phyloP scores from a whole-genome alignment of 163 green algal species.

The Chlorella variabilis region DNA sequence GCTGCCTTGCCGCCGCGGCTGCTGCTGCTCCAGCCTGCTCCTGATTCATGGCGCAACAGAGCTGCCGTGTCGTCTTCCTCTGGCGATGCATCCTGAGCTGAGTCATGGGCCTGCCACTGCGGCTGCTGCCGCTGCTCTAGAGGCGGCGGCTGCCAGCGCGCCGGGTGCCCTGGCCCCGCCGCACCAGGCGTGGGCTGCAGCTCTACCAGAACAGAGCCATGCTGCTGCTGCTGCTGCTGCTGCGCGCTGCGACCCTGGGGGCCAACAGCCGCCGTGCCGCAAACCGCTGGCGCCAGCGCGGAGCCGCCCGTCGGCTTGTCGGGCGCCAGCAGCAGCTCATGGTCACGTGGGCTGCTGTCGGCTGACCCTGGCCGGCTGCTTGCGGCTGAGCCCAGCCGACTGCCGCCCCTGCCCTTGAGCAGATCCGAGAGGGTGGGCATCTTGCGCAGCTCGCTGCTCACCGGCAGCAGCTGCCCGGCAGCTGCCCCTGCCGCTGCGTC shows the following conservation, averaged over 20 bases:
- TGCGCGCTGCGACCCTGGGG: too few relatives aligned
- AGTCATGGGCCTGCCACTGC: neutral
- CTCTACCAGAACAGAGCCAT: neutral
- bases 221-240: constrained; percentile 30
- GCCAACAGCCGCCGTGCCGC: too few relatives aligned
- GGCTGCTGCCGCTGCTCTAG: neutral
- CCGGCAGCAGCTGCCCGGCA: neutral
- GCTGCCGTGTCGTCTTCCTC: constrained; percentile 4
- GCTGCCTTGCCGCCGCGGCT: neutral
- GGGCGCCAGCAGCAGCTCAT: neutral
- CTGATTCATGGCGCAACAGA: neutral
- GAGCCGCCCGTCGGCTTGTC: neutral
- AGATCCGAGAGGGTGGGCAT: constrained; percentile 38
- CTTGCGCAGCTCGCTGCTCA: constrained; percentile 1
- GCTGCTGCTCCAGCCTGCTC: neutral
- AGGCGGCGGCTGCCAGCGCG: neutral
- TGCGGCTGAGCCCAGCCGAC: neutral
- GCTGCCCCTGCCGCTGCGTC: neutral
- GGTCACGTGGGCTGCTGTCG: neutral
- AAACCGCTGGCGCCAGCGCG: too few relatives aligned
- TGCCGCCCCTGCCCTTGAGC: constrained; percentile 14
- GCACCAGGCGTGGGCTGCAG: too few relatives aligned
- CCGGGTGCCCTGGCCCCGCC: too few relatives aligned
- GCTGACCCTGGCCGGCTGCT: neutral
- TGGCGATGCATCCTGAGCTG: neutral